Percentiles rank a stretch among this genome's conserved stretches.
phyloP scores from a whole-genome alignment of 164 flowering plant species.

The Chimonanthus salicifolius region DNA sequence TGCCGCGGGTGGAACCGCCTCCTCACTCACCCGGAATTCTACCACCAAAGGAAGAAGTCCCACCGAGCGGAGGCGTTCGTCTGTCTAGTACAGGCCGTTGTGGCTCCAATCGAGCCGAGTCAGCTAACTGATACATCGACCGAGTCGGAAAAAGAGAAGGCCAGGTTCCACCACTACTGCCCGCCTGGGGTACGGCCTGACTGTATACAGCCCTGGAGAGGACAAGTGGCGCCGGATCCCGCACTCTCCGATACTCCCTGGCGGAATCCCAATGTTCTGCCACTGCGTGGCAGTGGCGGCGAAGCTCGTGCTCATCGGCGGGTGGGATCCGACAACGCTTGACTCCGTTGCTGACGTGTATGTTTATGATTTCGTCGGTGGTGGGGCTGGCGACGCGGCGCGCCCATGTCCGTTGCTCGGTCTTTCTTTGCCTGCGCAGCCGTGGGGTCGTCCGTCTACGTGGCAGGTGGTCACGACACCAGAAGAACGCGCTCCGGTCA shows the following conservation, averaged over 20 bases:
- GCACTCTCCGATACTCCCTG: not conserved
- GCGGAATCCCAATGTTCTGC: constrained; percentile 26
- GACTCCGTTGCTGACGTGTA: constrained; percentile 24
- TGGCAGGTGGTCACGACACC: constrained; percentile 30
- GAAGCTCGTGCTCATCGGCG: constrained; percentile 29
- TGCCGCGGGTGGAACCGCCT: constrained; percentile 27
- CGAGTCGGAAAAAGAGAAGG: not conserved
- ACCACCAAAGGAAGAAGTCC: constrained; percentile 9
- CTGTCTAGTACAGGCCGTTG: constrained; percentile 34
- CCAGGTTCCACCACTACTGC: not conserved
- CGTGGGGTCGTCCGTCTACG: constrained; percentile 12
- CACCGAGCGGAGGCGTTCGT: constrained; percentile 19
- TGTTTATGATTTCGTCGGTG: constrained; percentile 11
- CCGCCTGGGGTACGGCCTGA: constrained; percentile 21
- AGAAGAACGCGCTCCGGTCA: constrained; percentile 25
- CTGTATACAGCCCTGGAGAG: constrained; percentile 12
- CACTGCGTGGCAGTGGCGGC: constrained; percentile 26
- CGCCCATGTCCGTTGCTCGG: constrained; percentile 21
- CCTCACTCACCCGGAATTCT: constrained; percentile 9
- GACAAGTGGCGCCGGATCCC: constrained; percentile 19
- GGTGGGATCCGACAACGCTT: constrained; percentile 31
- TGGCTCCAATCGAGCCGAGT: not conserved
- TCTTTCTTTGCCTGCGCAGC: constrained; percentile 27
- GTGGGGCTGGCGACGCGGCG: constrained; percentile 21
- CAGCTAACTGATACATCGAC: not conserved